Evolutionary conservation across 805 yeast genomes (phyloP), one percentile per base, ranked within the genome.

Genomic region (Dipodascus albidus): DNA sequence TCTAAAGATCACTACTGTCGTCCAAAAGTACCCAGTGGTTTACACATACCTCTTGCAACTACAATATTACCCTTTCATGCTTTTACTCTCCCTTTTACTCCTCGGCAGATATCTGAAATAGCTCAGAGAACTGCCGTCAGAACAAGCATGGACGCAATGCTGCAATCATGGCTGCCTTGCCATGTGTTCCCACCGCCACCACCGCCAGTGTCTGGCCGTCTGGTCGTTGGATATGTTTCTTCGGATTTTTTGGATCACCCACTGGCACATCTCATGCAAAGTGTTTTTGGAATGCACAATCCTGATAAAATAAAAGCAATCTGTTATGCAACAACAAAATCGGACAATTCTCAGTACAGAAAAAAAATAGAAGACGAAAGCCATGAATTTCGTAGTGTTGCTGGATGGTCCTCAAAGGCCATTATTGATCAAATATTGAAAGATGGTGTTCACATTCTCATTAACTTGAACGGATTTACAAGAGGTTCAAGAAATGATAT

Each of bases 221-320:
- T 64, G 14, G 55, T 54, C n/a, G 62, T 66, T 14, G 70, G 70
- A 20, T 66, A 67, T 53, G 55, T 66, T 19, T 65, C 68, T 9
- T 61, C 67, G 1, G 70, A 67, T 50, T 67, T 64, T 54, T 58
- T 54, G 23, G 64, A 66, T 52, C 70, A 66, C 24, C 70, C 70
- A 17, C 54, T 66, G 35, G 62, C 69, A 3, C 70, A 66, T 47
- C 55, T 66, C 47, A 67, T 66, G 70, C 68, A 66, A 54, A 59
- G 58, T 41, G 67, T 67, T 1, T 66, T 66, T 52, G 69, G 66
- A 1, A n/a, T 62, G 35, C 70, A 67, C 38, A 60, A 62, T 35
- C 8, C 50, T 1, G n/a, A 41, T 21, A 53, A 20, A 15, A 63
- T 66, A 11, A 48, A 50, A n/a, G 59, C 65, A 0, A 56, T 60